phyloP scores from a whole-genome alignment of 2,329 filamentous ascomycete species.

The Penicillium palitans region DNA sequence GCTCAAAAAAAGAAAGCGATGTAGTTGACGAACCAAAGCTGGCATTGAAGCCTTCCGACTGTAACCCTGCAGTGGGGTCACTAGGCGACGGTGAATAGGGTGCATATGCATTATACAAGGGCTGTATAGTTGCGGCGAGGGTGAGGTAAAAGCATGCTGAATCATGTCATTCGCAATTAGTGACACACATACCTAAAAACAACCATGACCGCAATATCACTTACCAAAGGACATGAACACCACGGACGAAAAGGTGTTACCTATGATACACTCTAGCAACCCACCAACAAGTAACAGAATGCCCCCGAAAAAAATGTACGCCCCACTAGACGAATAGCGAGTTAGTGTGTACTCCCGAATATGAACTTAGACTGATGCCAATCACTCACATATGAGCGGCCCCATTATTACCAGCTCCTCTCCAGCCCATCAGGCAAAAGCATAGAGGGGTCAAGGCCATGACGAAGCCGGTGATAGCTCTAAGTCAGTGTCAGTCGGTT shows the following conservation, averaged over 20 bases:
- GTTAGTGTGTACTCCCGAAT: neutral
- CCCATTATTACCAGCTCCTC: neutral
- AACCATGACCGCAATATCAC: neutral
- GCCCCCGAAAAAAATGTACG: neutral
- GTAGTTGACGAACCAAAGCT: neutral
- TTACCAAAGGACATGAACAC: neutral
- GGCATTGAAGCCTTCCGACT: neutral
- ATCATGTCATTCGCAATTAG: neutral
- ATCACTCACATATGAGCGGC: neutral
- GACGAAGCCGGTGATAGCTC: neutral
- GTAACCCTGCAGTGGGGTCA: neutral
- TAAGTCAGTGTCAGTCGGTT: neutral
- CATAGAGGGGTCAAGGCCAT: neutral
- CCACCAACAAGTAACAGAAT: neutral
- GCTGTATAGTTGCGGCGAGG: neutral
- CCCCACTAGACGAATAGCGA: neutral
- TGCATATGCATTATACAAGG: neutral
- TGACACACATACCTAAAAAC: neutral
- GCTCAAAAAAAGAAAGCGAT: neutral
- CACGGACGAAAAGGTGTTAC: neutral
- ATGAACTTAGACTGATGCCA: neutral
- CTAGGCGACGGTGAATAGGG: neutral
- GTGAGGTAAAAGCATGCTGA: neutral
- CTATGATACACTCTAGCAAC: neutral
- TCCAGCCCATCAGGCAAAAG: neutral